Evolutionary conservation across 352 stramenopile genomes (phyloP).

Genomic region (Pythium brachiatum): DNA sequence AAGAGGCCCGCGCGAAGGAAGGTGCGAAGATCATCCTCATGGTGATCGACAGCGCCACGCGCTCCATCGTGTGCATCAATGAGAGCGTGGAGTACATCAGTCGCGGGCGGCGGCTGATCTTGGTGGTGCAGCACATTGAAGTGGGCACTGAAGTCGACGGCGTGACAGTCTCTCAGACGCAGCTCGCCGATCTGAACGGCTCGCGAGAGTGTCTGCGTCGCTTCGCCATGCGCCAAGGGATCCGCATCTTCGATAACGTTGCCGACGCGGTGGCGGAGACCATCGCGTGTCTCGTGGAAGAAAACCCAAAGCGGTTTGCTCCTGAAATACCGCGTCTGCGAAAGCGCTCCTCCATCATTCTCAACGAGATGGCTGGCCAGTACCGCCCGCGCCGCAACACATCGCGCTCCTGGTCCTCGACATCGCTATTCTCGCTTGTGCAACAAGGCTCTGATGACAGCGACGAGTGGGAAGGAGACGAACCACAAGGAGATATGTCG

Average conservation of each 20-base stretch:
- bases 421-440: conserved; percentile 44
- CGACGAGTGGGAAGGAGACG: conserved; percentile 18
- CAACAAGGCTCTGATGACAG: conserved; percentile 32
- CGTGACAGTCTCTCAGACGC: conserved; percentile 39
- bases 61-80: conserved; percentile 84
- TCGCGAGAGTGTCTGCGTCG: conserved; percentile 75
- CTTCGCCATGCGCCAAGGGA: conserved; percentile 42
- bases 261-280: conserved; percentile 39
- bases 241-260: conserved; percentile 61
- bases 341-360: conserved; percentile 76
- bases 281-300: conserved; percentile 51
- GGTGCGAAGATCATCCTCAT: conserved; percentile 81
- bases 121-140: conserved; percentile 81
- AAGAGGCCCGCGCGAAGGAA: conserved; percentile 82
- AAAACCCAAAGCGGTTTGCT: conserved; percentile 39
- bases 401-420: conserved; percentile 64
- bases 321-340: conserved; percentile 50
- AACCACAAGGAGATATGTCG: conserved; percentile 18
- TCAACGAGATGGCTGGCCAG: conserved; percentile 67
- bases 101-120: conserved; percentile 57
- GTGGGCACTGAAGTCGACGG: conserved; percentile 51
- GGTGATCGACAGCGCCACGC: conserved; percentile 79
- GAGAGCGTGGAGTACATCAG: conserved; percentile 88
- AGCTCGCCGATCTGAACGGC: conserved; percentile 82
- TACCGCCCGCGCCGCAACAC: conserved; percentile 43